Evolutionary conservation across 768 basidiomycete genomes (phyloP), one percentile per base, ranked within the genome.

Genomic region (Trametes villosa): DNA sequence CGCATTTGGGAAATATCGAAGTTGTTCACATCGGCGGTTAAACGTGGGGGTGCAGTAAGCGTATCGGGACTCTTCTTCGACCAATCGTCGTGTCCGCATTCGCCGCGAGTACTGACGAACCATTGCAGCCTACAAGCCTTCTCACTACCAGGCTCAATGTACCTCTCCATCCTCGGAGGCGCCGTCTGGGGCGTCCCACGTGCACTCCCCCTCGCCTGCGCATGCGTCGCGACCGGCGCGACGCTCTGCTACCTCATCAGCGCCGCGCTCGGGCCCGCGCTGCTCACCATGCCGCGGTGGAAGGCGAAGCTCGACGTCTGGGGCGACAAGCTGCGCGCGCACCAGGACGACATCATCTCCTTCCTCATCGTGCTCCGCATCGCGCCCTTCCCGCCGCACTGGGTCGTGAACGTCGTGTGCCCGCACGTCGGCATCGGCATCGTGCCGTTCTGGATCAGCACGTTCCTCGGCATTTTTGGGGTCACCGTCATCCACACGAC

Each of bases 101-200:
- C 22, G 22, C 26, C 22, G 22, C 47, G 4, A 40, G 27, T 15
- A 42, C 48, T 50, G 22, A 56, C 45, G 46, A 38, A 18, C 2
- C 38, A 11, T 12, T 30, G 15, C 70, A 96, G 95, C 76, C 81
- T 98, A 8, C 96, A 98, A 80, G 94, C 94, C 0, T 98, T 98
- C 76, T 96, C 95, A 8, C 82, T 98, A 15, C 96, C 96, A 0
- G 96, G 96, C 1, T 96, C 94, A 42, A 96, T 98, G 95, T 98
- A 98, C 71, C 85, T 98, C 48, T 94, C 94, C 53, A 97, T 98
- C 68, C 86, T 98, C 13, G 95, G 92, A 20, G 96, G 96, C 33
- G 96, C 96, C 0, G 91, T 97, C 4, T 98, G 94, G 88, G 96
- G 96, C 38, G 88, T 96, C 29, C 76, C 91, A 2, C 77, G 86